Percentiles rank a stretch among this genome's conserved stretches.
Conservation (phyloP, 164 flowering plant species). For the Chimonanthus praecox region DNA sequence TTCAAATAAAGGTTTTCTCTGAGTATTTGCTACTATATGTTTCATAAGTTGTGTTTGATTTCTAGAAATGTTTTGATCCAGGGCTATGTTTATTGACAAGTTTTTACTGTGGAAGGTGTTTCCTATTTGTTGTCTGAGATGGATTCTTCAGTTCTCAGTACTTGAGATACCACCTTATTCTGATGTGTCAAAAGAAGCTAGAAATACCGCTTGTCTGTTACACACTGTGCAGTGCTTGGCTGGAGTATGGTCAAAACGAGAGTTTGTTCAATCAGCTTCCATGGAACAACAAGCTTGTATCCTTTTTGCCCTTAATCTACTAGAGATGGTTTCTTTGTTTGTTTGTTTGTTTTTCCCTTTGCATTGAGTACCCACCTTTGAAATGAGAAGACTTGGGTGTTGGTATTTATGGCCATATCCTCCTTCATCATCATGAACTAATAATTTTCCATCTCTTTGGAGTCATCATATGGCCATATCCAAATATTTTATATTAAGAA, state of each 20-base stretch:
- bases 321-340: neutral
- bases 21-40: no score
- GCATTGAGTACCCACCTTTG: neutral
- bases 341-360: no score
- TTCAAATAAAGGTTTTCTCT: no score
- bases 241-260: conserved; percentile 69
- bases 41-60: conserved; percentile 1
- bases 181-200: conserved; percentile 24
- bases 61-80: conserved; percentile 22
- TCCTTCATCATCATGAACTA: no score
- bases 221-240: conserved; percentile 53
- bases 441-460: no score
- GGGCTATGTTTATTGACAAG: conserved; percentile 79
- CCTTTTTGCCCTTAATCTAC: conserved; percentile 30
- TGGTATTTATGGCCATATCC: no score
- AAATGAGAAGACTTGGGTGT: neutral
- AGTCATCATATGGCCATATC: neutral
- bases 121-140: conserved; percentile 74
- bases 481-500: no score
- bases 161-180: conserved; percentile 46
- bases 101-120: conserved; percentile 93
- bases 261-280: conserved; percentile 75
- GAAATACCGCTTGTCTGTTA: conserved; percentile 23
- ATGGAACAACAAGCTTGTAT: conserved; percentile 96
- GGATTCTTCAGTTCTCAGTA: conserved; percentile 88